Base-by-base conservation (phyloP, 306 rosid genomes). In the Quercus parvula region DNA sequence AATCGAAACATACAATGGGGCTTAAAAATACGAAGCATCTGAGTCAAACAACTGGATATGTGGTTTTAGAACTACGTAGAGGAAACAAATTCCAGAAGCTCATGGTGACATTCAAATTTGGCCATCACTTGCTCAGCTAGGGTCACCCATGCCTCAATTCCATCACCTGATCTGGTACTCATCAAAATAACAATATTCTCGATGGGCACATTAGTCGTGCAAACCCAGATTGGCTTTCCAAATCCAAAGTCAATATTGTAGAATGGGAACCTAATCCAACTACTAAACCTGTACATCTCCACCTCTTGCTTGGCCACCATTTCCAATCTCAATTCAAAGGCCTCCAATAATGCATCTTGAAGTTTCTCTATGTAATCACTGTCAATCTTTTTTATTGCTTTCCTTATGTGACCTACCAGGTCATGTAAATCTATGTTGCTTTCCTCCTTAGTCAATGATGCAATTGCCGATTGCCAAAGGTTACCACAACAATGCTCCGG, bases 211-310 rank as follows among this genome's bases (percentile, higher is more conserved):
- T 5, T 72, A 9, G 54, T 73, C 41, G 72, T 28, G 73, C 85
- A 77, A 27, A 59, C 56, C 85, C 78, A 77, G 5, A 57, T 22
- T 30, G 81, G 81, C 5, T 58, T 80, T 20, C 80, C 77, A 56
- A 76, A 81, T 22, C 77, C 84, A 49, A 81, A 70, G 71, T 71
- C 81, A 61, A 74, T 63, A 35, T 55, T 72, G 5, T 66, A 77
- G 6, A 64, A 28, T 4, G 71, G 67, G 17, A 81, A 82, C 70
- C 85, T 41, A 19, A 64, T 10, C 71, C 78, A 63, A 52, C 71
- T 55, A 75, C 85, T 72, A 76, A 72, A 82, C 78, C 49, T 66
- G 75, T 27, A 77, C 30, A 44, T 71, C 10, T 78, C 78, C 27
- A 52, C 74, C 59, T 33, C 74, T 41, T 56, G 66, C 6, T 74